A percentile compares a stretch with the other conserved stretches of the same genome.
These are phyloP conservation scores for Aspergillus biplanus DNA, from an alignment of 495 filamentous ascomycete species.

Conservation along the genomic window DNA sequence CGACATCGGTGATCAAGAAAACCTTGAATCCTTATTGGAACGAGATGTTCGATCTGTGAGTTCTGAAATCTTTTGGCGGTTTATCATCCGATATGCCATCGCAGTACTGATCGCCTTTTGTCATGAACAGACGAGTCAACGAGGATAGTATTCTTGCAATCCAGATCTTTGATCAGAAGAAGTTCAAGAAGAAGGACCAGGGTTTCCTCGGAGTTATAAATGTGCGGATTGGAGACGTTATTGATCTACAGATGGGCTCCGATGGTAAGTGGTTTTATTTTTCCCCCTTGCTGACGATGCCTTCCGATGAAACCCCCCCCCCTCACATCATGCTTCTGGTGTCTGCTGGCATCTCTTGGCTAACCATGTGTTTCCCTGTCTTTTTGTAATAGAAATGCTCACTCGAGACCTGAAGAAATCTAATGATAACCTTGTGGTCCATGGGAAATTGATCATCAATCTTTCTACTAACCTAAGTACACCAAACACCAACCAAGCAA, in stretches of 20 bases:
- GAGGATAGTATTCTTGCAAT: slow-evolving; percentile 97
- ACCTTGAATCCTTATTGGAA: slow-evolving; percentile 99
- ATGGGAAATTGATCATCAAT: slow-evolving; percentile 96
- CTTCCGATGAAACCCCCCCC: background rate
- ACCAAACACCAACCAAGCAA: slow-evolving; percentile 53
- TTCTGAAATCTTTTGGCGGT: slow-evolving; percentile 38
- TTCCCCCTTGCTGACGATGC: background rate
- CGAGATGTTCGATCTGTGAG: slow-evolving; percentile 93
- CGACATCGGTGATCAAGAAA: slow-evolving; percentile 93
- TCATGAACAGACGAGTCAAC: slow-evolving; percentile 66
- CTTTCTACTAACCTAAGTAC: slow-evolving; percentile 82
- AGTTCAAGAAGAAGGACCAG: slow-evolving; percentile 99
- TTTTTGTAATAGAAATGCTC: slow-evolving; percentile 74
- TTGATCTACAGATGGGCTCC: slow-evolving; percentile 84
- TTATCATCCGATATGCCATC: background rate
- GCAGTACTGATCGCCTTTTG: slow-evolving; percentile 27
- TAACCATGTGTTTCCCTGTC: slow-evolving; percentile 11
- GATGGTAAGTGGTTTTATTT: slow-evolving; percentile 69
- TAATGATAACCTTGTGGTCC: slow-evolving; percentile 95
- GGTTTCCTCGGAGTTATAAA: slow-evolving; percentile 98
- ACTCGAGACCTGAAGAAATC: slow-evolving; percentile 98
- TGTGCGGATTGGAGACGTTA: slow-evolving; percentile 88
- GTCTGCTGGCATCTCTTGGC: background rate
- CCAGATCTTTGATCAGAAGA: slow-evolving; percentile 99
- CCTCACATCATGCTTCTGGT: background rate